Percentiles rank a stretch among this genome's conserved stretches.
Conservation (phyloP, 2,329 filamentous ascomycete genomes). For the Apiospora marii region DNA sequence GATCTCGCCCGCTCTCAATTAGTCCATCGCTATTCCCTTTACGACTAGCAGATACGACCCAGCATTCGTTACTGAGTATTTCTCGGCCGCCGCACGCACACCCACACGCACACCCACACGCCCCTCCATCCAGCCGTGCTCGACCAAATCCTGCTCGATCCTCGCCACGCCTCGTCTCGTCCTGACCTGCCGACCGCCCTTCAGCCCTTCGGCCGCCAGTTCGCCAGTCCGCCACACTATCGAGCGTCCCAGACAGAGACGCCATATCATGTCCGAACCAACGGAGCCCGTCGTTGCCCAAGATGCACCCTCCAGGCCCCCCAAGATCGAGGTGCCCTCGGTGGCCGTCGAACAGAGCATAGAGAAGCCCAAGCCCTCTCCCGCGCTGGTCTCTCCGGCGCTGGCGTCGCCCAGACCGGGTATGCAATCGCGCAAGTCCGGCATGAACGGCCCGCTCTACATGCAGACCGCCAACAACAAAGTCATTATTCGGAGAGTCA, state of each 20-base stretch:
- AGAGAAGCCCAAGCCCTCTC: constrained; percentile 16
- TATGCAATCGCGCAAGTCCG: constrained; percentile 20
- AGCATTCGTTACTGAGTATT: constrained; percentile 24
- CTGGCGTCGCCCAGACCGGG: not conserved
- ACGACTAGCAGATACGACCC: not conserved
- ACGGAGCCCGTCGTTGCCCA: constrained; percentile 6
- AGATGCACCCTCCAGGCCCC: not conserved
- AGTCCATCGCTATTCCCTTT: not conserved
- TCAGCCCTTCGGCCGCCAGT: not conserved
- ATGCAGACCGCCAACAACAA: constrained; percentile 62
- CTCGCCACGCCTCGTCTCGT: not conserved
- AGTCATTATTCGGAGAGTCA: constrained; percentile 63
- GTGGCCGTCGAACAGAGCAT: not conserved
- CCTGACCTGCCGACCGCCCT: not conserved
- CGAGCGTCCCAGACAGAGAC: not conserved
- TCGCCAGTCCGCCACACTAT: not conserved
- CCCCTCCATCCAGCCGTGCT: not conserved
- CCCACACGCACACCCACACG: not conserved
- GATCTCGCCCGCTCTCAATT: constrained; percentile 8
- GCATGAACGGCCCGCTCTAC: constrained; percentile 64
- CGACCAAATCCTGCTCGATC: not conserved
- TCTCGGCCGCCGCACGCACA: constrained; percentile 8
- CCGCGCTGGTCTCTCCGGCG: not conserved
- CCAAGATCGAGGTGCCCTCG: not conserved
- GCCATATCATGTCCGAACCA: constrained; percentile 19